phyloP scores from a whole-genome alignment of 345 rosid species.

The Gossypium australe region DNA sequence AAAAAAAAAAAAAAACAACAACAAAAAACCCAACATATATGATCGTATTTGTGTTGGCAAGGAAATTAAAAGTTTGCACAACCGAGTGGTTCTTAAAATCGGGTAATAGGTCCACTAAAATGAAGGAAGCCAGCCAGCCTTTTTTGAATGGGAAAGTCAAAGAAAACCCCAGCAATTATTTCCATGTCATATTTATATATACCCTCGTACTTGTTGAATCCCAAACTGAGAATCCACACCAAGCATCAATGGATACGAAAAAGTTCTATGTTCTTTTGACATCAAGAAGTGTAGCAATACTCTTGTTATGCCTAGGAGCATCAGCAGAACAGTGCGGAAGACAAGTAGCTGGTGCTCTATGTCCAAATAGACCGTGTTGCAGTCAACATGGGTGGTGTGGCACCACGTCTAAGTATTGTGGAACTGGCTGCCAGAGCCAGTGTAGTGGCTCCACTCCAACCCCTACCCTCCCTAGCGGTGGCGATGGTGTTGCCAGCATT shows the following conservation, averaged over 20 bases:
- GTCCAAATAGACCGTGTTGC: constrained; percentile 24
- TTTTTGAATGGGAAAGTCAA: background rate
- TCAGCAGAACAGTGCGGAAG: constrained; percentile 26
- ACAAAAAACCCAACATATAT: too few relatives aligned
- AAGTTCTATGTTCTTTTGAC: background rate
- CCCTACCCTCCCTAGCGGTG: background rate
- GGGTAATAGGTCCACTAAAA: too few relatives aligned
- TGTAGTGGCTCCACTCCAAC: constrained; percentile 7
- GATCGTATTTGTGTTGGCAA: too few relatives aligned
- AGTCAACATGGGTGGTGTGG: constrained; percentile 30
- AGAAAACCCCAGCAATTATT: background rate
- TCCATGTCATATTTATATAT: background rate
- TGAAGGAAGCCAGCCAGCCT: too few relatives aligned
- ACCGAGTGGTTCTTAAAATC: too few relatives aligned
- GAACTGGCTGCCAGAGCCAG: constrained; percentile 26
- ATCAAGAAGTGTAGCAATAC: background rate
- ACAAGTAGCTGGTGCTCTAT: constrained; percentile 23
- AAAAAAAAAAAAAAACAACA: too few relatives aligned
- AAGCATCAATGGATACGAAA: background rate
- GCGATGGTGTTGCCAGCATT: constrained; percentile 6
- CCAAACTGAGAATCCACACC: background rate
- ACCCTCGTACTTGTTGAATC: background rate
- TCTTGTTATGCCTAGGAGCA: background rate
- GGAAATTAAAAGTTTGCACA: too few relatives aligned
- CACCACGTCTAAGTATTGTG: constrained; percentile 18